Evolutionary conservation across 257 asterid species (phyloP).

Genomic region (Ilex asprella): DNA sequence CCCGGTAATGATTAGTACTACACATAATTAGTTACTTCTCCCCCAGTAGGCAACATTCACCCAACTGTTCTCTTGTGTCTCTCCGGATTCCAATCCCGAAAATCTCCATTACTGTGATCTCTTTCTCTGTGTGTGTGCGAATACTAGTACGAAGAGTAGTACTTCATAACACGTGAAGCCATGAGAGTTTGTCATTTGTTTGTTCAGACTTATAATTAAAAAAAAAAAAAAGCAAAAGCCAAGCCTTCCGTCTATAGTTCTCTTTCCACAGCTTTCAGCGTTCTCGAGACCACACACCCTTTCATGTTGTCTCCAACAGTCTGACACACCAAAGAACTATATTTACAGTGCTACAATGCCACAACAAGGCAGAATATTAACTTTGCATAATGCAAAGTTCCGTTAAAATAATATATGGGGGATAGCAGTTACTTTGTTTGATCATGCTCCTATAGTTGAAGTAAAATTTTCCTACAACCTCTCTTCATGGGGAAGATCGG

Average conservation of each 20-base stretch:
- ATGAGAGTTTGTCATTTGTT: constrained; percentile 4
- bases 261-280: background rate
- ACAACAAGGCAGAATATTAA: background rate
- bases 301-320: constrained; percentile 13
- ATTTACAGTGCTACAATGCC: background rate
- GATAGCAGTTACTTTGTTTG: background rate
- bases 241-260: background rate
- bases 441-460: background rate
- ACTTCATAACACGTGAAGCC: constrained; percentile 27
- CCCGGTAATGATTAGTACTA: too few relatives aligned
- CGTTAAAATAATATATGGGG: background rate
- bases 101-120: constrained; percentile 12
- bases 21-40: too few relatives aligned
- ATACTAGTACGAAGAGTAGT: constrained; percentile 11
- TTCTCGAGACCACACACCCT: constrained; percentile 13
- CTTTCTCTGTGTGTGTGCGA: constrained; percentile 18
- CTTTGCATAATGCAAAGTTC: background rate
- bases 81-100: constrained; percentile 15
- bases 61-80: too few relatives aligned
- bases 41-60: too few relatives aligned
- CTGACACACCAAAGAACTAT: background rate
- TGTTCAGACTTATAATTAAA: too few relatives aligned
- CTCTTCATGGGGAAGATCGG: constrained; percentile 52
- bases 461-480: background rate
- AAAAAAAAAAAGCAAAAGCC: constrained; percentile 2